These are phyloP conservation scores for Eucalyptus globulus DNA, from an alignment of 345 rosid species.

Conservation along the genomic window DNA sequence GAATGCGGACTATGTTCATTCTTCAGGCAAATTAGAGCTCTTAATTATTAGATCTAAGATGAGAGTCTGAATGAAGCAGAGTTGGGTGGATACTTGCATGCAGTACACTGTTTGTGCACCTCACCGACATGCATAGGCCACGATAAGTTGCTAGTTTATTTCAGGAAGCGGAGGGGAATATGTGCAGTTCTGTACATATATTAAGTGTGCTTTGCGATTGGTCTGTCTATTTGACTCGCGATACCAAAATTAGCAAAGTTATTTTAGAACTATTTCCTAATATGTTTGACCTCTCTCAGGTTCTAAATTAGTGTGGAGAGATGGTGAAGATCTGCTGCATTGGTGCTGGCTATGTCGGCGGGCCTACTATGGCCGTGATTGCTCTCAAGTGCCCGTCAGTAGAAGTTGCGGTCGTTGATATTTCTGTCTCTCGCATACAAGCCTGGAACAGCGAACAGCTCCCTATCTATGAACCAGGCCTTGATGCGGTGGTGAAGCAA, in stretches of 20 bases:
- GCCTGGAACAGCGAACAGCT: constrained; percentile 95
- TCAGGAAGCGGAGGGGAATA: not conserved
- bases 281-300: not conserved
- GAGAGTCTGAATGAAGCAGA: not conserved
- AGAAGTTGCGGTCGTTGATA: constrained; percentile 88
- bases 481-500: constrained; percentile 70
- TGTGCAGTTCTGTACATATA: not conserved
- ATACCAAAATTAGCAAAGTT: not conserved
- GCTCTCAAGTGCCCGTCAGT: constrained; percentile 83
- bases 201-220: not conserved
- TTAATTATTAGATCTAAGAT: not conserved
- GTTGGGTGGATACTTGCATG: not conserved
- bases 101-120: not conserved
- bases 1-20: not conserved
- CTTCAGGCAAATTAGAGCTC: not conserved
- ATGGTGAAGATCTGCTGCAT: constrained; percentile 99
- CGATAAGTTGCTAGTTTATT: not conserved
- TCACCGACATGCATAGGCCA: not conserved
- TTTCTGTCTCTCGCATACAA: constrained; percentile 59
- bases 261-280: not conserved
- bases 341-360: constrained; percentile 97
- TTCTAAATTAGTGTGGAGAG: constrained; percentile 5
- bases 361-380: constrained; percentile 95
- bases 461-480: constrained; percentile 96
- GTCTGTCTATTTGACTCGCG: not conserved